Evolutionary conservation across 1,284 basidiomycete species (phyloP), one percentile per base, ranked within the genome.

Genomic region (Ustilago loliicola): DNA sequence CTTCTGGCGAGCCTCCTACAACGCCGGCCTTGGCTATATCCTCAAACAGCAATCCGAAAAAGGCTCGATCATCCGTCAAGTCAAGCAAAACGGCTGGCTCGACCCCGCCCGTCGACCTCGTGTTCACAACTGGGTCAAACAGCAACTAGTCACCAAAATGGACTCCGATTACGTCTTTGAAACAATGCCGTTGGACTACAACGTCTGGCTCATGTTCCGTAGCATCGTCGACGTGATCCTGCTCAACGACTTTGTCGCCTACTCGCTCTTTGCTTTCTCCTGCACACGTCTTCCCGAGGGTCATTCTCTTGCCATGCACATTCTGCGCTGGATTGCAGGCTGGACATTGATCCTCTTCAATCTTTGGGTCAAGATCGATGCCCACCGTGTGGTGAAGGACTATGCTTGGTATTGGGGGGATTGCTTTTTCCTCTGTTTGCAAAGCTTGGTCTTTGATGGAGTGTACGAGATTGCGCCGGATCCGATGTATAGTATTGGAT

Each of bases 331-430:
- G 95, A 86, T 93, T 50, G 92, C 92, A 15, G 96, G 97, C 15
- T 87, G 94, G 80, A 89, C 91, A 0, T 88, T 99, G 38, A 95
- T 99, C 84, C 90, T 90, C 45, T 98, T 99, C 89, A 99, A 99
- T 87, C 89, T 98, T 40, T 99, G 96, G 95, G 96, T 99, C 80
- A 99, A 99, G 88, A 93, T 94, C 15, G 96, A 99, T 83, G 96
- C 96, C 0, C 96, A 99, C 87, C 90, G 94, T 56, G 94, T 99
- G 59, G 95, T 99, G 72, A 98, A 97, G 75, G 90, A 90, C 80
- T 90, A 89, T 62, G 89, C 89, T n/a, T 90, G 85, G 86, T 99
- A 99, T 87, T 98, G 96, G 96, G 96, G 96, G 21, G 96, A 99
- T 84, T 93, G 93, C 57, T 99, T 99, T 89, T 99, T 98, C 90